Conservation (phyloP, 2,329 filamentous ascomycete genomes). For the Aureobasidium sp. region DNA sequence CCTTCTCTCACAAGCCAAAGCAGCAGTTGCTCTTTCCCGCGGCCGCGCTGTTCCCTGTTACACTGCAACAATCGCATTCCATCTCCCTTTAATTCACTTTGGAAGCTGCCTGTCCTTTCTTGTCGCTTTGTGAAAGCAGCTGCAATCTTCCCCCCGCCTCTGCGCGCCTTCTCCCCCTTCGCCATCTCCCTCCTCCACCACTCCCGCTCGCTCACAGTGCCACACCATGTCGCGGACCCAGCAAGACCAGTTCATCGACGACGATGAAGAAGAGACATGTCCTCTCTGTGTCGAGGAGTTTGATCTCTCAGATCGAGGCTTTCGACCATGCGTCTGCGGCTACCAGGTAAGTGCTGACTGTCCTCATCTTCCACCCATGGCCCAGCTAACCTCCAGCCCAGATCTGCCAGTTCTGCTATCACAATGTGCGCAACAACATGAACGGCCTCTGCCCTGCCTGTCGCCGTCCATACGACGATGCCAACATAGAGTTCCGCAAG, state of each 20-base stretch:
- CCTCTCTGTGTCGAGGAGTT: constrained; percentile 98
- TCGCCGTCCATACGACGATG: constrained; percentile 89
- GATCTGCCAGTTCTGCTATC: constrained; percentile 99
- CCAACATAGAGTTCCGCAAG: constrained; percentile 94
- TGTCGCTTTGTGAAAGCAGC: neutral
- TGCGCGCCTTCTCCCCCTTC: neutral
- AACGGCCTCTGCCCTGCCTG: constrained; percentile 98
- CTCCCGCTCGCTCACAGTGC: constrained; percentile 22
- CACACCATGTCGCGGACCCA: constrained; percentile 41
- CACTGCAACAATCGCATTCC: constrained; percentile 10
- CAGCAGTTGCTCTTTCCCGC: constrained; percentile 15
- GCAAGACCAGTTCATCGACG: constrained; percentile 49
- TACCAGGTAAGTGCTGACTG: constrained; percentile 67
- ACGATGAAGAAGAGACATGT: constrained; percentile 55
- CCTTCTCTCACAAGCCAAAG: neutral
- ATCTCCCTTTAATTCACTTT: neutral
- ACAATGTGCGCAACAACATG: constrained; percentile 98
- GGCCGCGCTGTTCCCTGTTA: constrained; percentile 11
- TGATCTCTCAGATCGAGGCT: constrained; percentile 94
- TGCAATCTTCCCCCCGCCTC: neutral
- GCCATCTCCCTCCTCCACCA: constrained; percentile 14
- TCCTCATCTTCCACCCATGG: neutral
- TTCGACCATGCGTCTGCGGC: constrained; percentile 91
- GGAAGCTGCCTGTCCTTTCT: constrained; percentile 14
- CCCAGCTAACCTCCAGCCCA: constrained; percentile 33